Percentiles rank a stretch among this genome's conserved stretches.
These are phyloP conservation scores for Apiospora marii DNA, from an alignment of 2,329 filamentous ascomycete genomes.

Conservation along the genomic window DNA sequence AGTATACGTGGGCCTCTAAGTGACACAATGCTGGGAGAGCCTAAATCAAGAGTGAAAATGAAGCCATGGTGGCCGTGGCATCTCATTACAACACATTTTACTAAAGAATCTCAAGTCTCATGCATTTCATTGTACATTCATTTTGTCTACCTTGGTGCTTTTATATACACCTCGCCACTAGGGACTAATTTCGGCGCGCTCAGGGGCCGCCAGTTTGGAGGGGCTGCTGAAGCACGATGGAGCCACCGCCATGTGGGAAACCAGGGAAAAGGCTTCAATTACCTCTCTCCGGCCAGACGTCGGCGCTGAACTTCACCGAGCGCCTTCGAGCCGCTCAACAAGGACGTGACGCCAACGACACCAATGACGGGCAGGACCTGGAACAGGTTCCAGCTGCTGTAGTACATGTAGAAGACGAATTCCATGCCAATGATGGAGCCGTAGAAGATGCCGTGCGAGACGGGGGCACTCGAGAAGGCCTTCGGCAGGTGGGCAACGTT, in stretches of 20 bases:
- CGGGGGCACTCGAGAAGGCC: slow-evolving; percentile 77
- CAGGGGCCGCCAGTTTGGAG: neutral
- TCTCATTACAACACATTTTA: neutral
- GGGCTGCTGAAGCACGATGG: neutral
- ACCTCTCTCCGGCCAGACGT: slow-evolving; percentile 74
- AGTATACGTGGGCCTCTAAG: neutral
- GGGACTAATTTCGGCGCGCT: neutral
- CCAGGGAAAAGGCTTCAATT: slow-evolving; percentile 19
- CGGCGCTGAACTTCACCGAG: slow-evolving; percentile 92
- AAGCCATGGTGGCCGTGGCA: neutral
- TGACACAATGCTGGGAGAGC: neutral
- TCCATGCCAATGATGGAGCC: slow-evolving; percentile 89
- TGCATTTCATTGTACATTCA: slow-evolving; percentile 7
- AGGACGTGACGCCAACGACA: slow-evolving; percentile 73
- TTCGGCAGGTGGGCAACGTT: slow-evolving; percentile 81
- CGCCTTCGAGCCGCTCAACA: slow-evolving; percentile 88
- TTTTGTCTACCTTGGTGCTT: slow-evolving; percentile 18
- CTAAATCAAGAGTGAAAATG: neutral
- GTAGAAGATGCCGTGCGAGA: slow-evolving; percentile 86
- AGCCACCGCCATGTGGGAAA: neutral
- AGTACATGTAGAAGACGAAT: slow-evolving; percentile 93
- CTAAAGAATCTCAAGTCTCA: neutral
- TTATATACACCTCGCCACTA: neutral
- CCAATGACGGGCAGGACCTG: slow-evolving; percentile 80
- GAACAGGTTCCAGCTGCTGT: slow-evolving; percentile 90